Conservation (phyloP, 306 rosid species). For the Gastrolobium villosum region DNA sequence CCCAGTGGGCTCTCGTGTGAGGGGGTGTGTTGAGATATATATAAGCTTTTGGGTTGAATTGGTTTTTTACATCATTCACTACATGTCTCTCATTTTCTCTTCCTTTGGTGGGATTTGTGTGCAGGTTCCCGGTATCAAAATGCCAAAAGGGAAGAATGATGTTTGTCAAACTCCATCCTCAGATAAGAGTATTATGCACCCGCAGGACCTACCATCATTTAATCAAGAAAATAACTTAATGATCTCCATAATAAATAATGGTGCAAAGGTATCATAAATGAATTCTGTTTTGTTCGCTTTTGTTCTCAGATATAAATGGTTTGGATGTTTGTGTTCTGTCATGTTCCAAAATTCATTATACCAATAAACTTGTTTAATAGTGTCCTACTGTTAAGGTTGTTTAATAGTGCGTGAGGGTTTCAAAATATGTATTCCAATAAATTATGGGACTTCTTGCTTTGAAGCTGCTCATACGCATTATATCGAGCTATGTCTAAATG, state of each 20-base stretch:
- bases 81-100: too few relatives aligned
- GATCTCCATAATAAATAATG: constrained; percentile 16
- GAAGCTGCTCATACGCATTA: constrained; percentile 60
- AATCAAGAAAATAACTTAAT: constrained; percentile 12
- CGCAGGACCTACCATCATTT: constrained; percentile 25
- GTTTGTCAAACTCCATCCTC: constrained; percentile 33
- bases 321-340: too few relatives aligned
- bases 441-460: constrained; percentile 52
- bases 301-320: too few relatives aligned
- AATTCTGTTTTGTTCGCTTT: background rate
- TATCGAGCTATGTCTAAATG: constrained; percentile 44
- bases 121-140: constrained; percentile 52
- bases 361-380: background rate
- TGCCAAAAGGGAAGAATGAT: background rate
- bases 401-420: too few relatives aligned
- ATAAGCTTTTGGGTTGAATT: too few relatives aligned
- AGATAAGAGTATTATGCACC: background rate
- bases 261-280: constrained; percentile 34
- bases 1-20: too few relatives aligned
- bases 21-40: too few relatives aligned
- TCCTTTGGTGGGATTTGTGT: constrained; percentile 17
- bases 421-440: constrained; percentile 44
- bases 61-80: too few relatives aligned
- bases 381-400: too few relatives aligned
- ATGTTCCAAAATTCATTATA: too few relatives aligned